phyloP scores from a whole-genome alignment of 2,329 filamentous ascomycete genomes.

The Gnomoniopsis sp. region DNA sequence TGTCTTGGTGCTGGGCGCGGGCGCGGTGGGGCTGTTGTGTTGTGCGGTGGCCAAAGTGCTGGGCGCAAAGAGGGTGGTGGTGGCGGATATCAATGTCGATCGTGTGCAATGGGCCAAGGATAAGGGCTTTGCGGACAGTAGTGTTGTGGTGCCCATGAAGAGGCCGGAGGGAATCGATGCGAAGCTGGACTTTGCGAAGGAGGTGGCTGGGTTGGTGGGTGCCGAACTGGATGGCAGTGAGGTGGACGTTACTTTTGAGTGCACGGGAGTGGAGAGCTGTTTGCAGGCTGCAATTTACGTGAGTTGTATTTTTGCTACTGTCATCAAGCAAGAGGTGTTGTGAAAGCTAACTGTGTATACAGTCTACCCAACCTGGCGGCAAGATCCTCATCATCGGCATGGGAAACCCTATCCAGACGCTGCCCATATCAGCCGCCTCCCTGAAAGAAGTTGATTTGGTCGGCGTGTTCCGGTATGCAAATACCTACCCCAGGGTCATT shows the following conservation, averaged over 20 bases:
- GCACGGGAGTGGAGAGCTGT: slow-evolving; percentile 74
- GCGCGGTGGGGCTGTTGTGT: slow-evolving; percentile 57
- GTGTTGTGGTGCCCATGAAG: slow-evolving; percentile 46
- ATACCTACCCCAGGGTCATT: slow-evolving; percentile 63
- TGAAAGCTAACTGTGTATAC: neutral
- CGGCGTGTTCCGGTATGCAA: slow-evolving; percentile 70
- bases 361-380: slow-evolving; percentile 63
- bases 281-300: slow-evolving; percentile 72
- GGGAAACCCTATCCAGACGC: slow-evolving; percentile 66
- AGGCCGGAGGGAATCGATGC: slow-evolving; percentile 48
- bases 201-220: slow-evolving; percentile 43
- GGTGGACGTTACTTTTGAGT: slow-evolving; percentile 69
- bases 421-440: slow-evolving; percentile 66
- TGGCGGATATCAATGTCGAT: slow-evolving; percentile 55
- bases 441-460: slow-evolving; percentile 69
- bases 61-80: slow-evolving; percentile 42
- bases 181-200: slow-evolving; percentile 49
- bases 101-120: slow-evolving; percentile 55
- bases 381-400: slow-evolving; percentile 70
- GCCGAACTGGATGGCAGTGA: slow-evolving; percentile 51
- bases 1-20: slow-evolving; percentile 57
- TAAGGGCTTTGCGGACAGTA: slow-evolving; percentile 53
- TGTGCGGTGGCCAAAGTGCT: slow-evolving; percentile 54
- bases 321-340: too few species aligned
- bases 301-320: slow-evolving; percentile 21